Percentiles rank a stretch among this genome's conserved stretches.
These are phyloP conservation scores for Trametes cinnabarina DNA, from an alignment of 768 basidiomycete genomes.

Conservation along the genomic window DNA sequence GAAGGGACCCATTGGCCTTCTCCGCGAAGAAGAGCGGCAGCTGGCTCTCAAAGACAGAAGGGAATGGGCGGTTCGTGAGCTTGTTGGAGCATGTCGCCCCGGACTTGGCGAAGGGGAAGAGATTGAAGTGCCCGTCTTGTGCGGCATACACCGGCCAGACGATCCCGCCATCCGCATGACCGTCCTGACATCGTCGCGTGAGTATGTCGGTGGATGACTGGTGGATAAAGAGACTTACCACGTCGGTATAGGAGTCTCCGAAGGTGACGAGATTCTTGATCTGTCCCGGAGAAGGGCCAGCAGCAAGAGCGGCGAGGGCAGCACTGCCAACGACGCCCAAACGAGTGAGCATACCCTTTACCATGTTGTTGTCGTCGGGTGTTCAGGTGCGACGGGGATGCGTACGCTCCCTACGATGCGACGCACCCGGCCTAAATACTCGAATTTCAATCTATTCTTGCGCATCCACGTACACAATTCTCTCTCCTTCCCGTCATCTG, in stretches of 20 bases:
- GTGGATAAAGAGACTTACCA: constrained; percentile 36
- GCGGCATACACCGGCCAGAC: constrained; percentile 62
- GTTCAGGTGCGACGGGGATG: neutral
- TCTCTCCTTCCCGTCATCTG: neutral
- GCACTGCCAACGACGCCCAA: neutral
- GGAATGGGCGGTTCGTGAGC: constrained; percentile 56
- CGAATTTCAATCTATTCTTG: neutral
- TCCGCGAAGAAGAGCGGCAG: constrained; percentile 52
- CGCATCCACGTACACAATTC: neutral
- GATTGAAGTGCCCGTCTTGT: constrained; percentile 48
- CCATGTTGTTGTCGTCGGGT: neutral
- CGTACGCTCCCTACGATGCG: neutral
- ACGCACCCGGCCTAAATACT: neutral
- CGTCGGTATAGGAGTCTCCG: constrained; percentile 65
- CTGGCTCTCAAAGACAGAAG: constrained; percentile 56
- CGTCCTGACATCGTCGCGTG: constrained; percentile 1
- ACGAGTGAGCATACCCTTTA: neutral
- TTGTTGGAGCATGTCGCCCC: constrained; percentile 69
- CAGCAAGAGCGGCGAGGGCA: constrained; percentile 4
- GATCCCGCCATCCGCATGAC: constrained; percentile 38
- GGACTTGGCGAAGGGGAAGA: constrained; percentile 57
- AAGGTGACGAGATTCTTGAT: constrained; percentile 68
- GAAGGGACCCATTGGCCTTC: constrained; percentile 40
- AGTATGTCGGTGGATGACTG: constrained; percentile 37
- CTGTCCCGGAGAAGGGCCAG: constrained; percentile 36